Evolutionary conservation across 345 rosid genomes (phyloP).

Genomic region (Ailanthus altissimus): DNA sequence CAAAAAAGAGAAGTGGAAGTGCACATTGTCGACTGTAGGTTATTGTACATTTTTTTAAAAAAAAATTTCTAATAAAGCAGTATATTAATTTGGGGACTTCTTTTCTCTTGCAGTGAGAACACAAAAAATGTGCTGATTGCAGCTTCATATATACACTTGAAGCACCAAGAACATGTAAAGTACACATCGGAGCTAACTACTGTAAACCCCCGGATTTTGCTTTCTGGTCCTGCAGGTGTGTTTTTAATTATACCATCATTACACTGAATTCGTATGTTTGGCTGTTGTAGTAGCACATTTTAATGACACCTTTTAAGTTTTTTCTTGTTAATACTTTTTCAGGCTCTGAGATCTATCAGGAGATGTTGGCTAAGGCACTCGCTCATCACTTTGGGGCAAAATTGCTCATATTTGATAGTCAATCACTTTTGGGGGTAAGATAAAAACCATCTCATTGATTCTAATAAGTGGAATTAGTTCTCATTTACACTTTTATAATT

Average conservation of each 20-base stretch:
- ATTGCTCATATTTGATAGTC: constrained; percentile 82
- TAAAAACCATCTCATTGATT: constrained; percentile 20
- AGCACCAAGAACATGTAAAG: constrained; percentile 70
- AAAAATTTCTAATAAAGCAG: not conserved
- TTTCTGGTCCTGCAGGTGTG: constrained; percentile 94
- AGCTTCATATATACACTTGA: constrained; percentile 81
- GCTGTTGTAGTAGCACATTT: not conserved
- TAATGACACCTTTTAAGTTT: constrained; percentile 1
- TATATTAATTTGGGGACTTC: constrained; percentile 18
- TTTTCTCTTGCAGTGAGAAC: constrained; percentile 55
- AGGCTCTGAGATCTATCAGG: constrained; percentile 96
- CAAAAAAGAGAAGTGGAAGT: not conserved
- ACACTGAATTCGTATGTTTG: not conserved
- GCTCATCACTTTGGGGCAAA: constrained; percentile 77
- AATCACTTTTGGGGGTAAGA: constrained; percentile 81
- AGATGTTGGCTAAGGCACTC: constrained; percentile 88
- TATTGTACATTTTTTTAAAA: not conserved
- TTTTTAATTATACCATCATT: constrained; percentile 8
- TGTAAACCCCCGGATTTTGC: constrained; percentile 82
- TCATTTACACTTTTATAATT: not conserved
- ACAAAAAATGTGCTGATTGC: constrained; percentile 76
- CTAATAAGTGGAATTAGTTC: constrained; percentile 8
- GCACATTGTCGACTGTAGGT: not conserved
- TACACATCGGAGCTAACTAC: constrained; percentile 70
- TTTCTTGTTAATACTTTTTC: constrained; percentile 24